Evolutionary conservation across 192 early-diverging fungal species (phyloP), one percentile per base, ranked within the genome.

Genomic region (Coemansia aciculifera): DNA sequence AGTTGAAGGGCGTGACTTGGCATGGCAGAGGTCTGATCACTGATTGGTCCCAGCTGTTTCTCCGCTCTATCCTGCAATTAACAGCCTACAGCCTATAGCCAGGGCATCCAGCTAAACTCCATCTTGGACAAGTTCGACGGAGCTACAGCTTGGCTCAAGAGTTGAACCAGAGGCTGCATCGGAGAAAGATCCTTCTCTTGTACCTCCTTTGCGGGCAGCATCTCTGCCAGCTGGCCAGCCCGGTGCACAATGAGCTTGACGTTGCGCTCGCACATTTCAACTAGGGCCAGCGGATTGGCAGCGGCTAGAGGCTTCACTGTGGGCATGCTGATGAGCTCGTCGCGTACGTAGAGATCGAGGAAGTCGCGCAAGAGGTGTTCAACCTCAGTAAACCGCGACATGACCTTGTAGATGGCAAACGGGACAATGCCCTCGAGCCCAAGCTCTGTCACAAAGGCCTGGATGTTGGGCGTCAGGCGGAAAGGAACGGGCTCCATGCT

Each of bases 381-480:
- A 40, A 90, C 91, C 54, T 94, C 93, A 0, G 89, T 90, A 62
- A 99, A 71, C 21, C 92, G 88, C 19, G 91, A 88, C 0, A 87
- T 93, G 59, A 96, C 92, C 36, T 94, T 88, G 87, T 96, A 89
- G 13, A 99, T 64, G 8, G 88, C 88, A 51, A 87, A 88, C 19
- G 90, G 89, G 67, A 98, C 95, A 9, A 94, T 86, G 15, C 98
- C 97, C 62, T 98, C 98, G 7, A 99, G 86, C 5, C 97, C 96
- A 64, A 92, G 89, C 31, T 91, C 92, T 6, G 93, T 95, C 49
- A 98, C 91, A 83, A 98, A 98, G 36, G 91, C 79, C 85, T 98
- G 96, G 59, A 99, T 90, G 81, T 94, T 97, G 12, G 97, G 98
- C 9, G 98, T 99, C 77, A 98, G 88, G 9, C 98, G 88, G 92